Base-by-base conservation (phyloP, 2,329 filamentous ascomycete species). In the Pseudogymnoascus sp. region DNA sequence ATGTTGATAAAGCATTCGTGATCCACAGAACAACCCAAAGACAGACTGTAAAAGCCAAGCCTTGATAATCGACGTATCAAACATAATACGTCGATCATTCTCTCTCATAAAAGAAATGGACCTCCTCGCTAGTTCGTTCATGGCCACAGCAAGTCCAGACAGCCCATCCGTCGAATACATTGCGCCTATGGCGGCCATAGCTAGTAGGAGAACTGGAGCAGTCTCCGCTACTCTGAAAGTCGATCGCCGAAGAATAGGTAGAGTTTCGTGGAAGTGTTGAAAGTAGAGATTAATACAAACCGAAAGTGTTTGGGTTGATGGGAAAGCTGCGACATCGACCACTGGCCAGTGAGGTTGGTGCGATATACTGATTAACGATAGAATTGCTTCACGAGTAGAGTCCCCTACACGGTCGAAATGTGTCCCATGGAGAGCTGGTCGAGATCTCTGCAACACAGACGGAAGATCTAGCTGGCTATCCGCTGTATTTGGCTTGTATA, bases 191-290 rank as follows among this genome's bases (percentile, higher is more conserved):
- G 63, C 63, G 21, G 63, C 62, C 61, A 65, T 63, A 35, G 63
- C 43, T 2, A 49, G 43, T 14, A 49, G 12, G 43, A 49, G 43
- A 29, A 49, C 43, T 16, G 43, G 43, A 16, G 43, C 43, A 1
- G 43, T 29, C 23, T 49, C 23, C 2, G 23, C 43, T 49, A 65
- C 74, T 76, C 45, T 59, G 59, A 65, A 65, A 16, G 59, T 65
- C 6, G 63, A 65, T 45, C 63, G 63, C 4, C 63, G 62, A 58
- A 65, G 38, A 33, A 65, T 65, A 21, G 63, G 63, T 5, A 65
- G 63, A 29, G 62, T 63, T 45, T 65, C 63, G 16, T 65, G 63
- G 62, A 65, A 65, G 41, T 65, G 63, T 49, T 62, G 52, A 43
- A 65, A 65, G 45, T 65, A 65, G 11, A 65, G 63, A 62, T 65